Percentiles rank a stretch among this genome's conserved stretches.
Conservation (phyloP, 805 yeast genomes). For the Candida wancherniae region DNA sequence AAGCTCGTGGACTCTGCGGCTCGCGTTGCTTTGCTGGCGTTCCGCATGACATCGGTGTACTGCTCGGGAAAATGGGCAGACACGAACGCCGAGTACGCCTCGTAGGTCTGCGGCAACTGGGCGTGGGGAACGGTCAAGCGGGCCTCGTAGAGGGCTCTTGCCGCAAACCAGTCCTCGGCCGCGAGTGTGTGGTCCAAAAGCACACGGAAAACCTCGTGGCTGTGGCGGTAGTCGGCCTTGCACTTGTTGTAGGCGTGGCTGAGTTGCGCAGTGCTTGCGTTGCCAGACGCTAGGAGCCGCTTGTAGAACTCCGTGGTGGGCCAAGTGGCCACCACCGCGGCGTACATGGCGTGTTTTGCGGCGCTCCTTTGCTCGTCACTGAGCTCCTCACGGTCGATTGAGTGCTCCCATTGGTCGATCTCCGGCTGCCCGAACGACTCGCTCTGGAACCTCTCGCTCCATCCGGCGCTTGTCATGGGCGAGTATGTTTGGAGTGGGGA, state of each 20-base stretch:
- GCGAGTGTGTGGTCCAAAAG: conserved; percentile 7
- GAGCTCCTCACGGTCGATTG: background rate
- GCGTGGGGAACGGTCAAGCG: conserved; percentile 40
- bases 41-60: conserved; percentile 34
- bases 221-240: conserved; percentile 22
- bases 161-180: conserved; percentile 13
- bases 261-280: background rate
- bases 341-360: conserved; percentile 1
- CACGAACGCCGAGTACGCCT: conserved; percentile 37
- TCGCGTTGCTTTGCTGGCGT: conserved; percentile 28
- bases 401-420: no score
- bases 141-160: conserved; percentile 22
- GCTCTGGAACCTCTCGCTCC: no score
- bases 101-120: conserved; percentile 36
- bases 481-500: no score
- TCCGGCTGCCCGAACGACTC: no score
- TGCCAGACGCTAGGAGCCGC: background rate
- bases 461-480: no score
- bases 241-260: conserved; percentile 19
- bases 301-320: conserved; percentile 3
- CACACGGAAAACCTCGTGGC: conserved; percentile 20
- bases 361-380: background rate
- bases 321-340: background rate
- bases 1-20: conserved; percentile 23
- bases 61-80: conserved; percentile 21